Evolutionary conservation across 805 yeast species (phyloP).

Genomic region (Blastobotrys terrestris): DNA sequence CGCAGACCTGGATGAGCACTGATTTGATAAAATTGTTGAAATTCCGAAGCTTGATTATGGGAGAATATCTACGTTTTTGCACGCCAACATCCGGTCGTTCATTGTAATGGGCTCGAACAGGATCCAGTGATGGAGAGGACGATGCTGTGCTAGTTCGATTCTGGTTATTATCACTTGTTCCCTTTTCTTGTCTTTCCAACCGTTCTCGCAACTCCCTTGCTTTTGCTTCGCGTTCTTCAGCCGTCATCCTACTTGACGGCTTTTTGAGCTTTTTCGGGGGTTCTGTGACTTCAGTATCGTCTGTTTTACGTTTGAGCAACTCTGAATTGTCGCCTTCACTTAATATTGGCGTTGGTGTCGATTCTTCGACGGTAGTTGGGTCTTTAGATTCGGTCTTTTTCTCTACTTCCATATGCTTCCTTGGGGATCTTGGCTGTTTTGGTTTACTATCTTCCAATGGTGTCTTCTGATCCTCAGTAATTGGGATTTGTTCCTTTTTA

Average conservation of each 20-base stretch:
- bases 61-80: conserved; percentile 63
- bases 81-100: conserved; percentile 64
- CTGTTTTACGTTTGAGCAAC: not conserved
- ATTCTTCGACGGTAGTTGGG: not conserved
- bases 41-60: conserved; percentile 77
- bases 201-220: conserved; percentile 12
- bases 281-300: not conserved
- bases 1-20: conserved; percentile 49
- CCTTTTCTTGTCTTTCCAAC: conserved; percentile 10
- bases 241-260: conserved; percentile 14
- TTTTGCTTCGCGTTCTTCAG: conserved; percentile 12
- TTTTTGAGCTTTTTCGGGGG: conserved; percentile 17
- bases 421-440: not conserved
- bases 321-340: not conserved
- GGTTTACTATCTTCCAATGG: not conserved
- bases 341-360: not conserved
- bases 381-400: not conserved
- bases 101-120: conserved; percentile 81
- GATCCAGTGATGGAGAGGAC: conserved; percentile 28
- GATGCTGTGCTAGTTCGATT: too few relatives aligned
- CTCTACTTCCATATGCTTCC: not conserved
- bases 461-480: not conserved
- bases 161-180: conserved; percentile 1
- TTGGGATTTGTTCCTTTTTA: not conserved
- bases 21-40: conserved; percentile 91